Base-by-base conservation (phyloP, 129 eudicot genomes). In the Chrysanthemum lavandulifolium region DNA sequence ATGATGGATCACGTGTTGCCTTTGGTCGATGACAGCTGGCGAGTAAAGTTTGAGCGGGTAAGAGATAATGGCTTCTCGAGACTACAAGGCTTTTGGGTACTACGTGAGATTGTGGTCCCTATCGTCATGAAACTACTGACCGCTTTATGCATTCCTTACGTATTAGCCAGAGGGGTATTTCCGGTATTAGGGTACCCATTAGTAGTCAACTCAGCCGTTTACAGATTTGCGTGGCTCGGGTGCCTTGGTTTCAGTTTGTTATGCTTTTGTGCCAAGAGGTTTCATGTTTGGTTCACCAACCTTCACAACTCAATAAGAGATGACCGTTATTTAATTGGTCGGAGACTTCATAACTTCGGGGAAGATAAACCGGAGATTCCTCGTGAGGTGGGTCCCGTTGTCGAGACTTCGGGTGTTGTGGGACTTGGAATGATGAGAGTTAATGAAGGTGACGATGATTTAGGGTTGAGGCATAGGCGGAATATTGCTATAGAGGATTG, bases 201-300 rank as follows among this genome's bases (percentile, higher is more conserved):
- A 71, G 76, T 92, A 3, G 89, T 92, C 2, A 92, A 92, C 77
- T 92, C 96, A 3, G 95, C 96, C 12, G 95, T 92, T 19, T 92
- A 92, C 68, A 83, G 98, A 11, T 92, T 92, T 55, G 96, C 98
- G 10, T 92, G 98, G 98, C 47, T 92, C 67, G 96, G 98, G 27
- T 92, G 98, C 82, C 84, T 92, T 29, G 68, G 87, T 47, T 71
- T 89, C 54, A 84, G 98, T 73, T 58, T 80, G 61, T 57, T 89
- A 36, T 87, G 87, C 62, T 92, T 84, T 74, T 92, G 96, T 74
- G 96, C 84, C 53, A 87, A 84, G 77, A 84, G 98, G 65, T 92
- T 92, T 79, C 98, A 89, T 64, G 82, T 85, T 13, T 89, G 98
- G 98, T 92, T 92, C 87, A 89, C 95, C 75, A 92, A 87, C 79